A percentile compares a stretch with the other conserved stretches of the same genome.
These are phyloP conservation scores for Rhizophagus prolifer DNA, from an alignment of 192 early-diverging fungal species.

Conservation along the genomic window DNA sequence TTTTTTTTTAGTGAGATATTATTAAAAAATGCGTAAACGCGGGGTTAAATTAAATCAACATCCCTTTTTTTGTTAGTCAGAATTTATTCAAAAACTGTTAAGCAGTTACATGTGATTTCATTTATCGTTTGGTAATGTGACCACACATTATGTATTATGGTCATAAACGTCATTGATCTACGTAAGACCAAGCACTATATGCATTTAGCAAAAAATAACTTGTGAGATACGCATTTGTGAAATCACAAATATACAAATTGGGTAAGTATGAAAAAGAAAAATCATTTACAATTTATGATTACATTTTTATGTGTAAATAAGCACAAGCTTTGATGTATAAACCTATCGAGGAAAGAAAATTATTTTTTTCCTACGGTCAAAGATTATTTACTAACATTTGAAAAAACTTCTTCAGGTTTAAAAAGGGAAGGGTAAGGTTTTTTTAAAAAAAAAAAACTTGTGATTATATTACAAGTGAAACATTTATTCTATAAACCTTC, in stretches of 20 bases:
- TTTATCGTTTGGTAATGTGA: too few relatives aligned
- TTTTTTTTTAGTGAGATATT: too few relatives aligned
- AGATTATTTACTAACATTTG: neutral
- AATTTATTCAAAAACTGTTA: too few relatives aligned
- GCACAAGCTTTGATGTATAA: neutral
- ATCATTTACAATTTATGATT: neutral
- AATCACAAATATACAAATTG: neutral
- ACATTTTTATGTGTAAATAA: neutral
- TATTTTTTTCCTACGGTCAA: neutral
- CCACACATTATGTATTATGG: too few relatives aligned
- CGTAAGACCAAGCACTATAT: too few relatives aligned
- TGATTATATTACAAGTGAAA: neutral
- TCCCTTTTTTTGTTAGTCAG: too few relatives aligned
- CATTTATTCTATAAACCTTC: neutral
- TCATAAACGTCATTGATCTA: too few relatives aligned
- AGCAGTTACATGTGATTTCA: too few relatives aligned
- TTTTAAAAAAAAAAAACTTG: too few relatives aligned
- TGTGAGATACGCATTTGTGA: neutral
- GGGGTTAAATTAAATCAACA: too few relatives aligned
- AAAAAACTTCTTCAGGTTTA: neutral
- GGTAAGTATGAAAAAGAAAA: neutral
- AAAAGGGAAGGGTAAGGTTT: neutral
- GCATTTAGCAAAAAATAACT: too few relatives aligned
- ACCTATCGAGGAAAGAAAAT: neutral
- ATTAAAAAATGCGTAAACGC: too few relatives aligned